Base-by-base conservation (phyloP, 495 filamentous ascomycete genomes). In the Thermochaetoides thermophila region DNA sequence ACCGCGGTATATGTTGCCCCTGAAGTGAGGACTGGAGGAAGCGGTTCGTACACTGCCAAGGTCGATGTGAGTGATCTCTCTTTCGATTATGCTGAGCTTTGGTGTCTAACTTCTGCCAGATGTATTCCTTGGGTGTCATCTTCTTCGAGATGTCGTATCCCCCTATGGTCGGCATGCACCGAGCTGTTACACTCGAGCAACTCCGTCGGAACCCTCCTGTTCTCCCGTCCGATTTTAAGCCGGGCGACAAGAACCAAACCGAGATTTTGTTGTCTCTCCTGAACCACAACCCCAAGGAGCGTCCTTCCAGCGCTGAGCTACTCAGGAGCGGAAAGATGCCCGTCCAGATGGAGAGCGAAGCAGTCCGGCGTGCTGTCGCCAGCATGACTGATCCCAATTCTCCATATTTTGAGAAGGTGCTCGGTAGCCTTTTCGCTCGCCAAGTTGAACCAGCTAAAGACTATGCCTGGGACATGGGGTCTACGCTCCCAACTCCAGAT, bases 71-170 rank as follows among this genome's bases (percentile, higher is more conserved):
- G 76, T 65, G 26, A 32, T 21, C 31, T 27, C 42, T 29, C 9
- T 13, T 16, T 20, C 3, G 23, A n/a, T 17, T 23, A 15, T 15
- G 8, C 4, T 14, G 5, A 0, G 2, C 17, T 12, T 27, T 23
- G 11, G 3, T 29, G 7, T 11, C 41, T 50, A 32, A 55, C 32
- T 13, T 10, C 1, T n/a, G 8, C 5, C 39, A 81, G 73, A 94
- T 97, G 87, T 97, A 84, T 49, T 95, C 91, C 1, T 61, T 97
- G 18, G 89, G 89, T 7, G 79, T 97, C 28, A 96, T 97, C 37
- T 92, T 97, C 56, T 93, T 96, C 44, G 89, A 97, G 52, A 96
- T 97, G 87, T 89, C 81, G 40, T 76, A 85, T 45, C 64, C 76
- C 17, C 64, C 91, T 3, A 74, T 78, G 31, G 74, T 80, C 1